Evolutionary conservation across 352 stramenopile species (phyloP), one percentile per base, ranked within the genome.

Genomic region (Thalassiosira hispida): DNA sequence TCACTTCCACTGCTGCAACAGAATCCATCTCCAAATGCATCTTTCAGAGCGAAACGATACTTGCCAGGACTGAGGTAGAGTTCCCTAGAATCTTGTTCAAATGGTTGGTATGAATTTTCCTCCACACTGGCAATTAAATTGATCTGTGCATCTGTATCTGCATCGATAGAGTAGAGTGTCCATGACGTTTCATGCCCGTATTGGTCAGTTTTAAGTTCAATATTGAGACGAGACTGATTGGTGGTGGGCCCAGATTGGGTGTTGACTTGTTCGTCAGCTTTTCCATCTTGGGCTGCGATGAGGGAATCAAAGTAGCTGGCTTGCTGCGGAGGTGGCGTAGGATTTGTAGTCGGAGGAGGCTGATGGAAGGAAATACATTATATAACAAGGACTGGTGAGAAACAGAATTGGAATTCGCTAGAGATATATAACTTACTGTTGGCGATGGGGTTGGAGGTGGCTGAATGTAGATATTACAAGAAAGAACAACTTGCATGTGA

Each of bases 21-120:
- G 40, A 71, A 60, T 38, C 62, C 62, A 51, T 71, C 62, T 14
- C 62, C 62, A 16, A 52, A 60, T 4, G 31, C 22, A 71, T 71
- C 62, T 47, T 60, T 59, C 4, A 71, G 27, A 12, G 47, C 52
- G 31, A 71, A 61, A 16, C 33, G 44, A 38, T 61, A 59, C 7
- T 56, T 71, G 18, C 47, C 47, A 33, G 33, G 18, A 47, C 14
- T 22, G 9, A 71, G 16, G 56, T 25, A 31, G 3, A 71, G 8
- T 40, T 49, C 33, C 14, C 51, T 47, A 0, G 35, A 42, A 61
- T 61, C 46, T 33, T 51, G 16, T 20, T 56, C 46, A 20, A 23
- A 52, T 5, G 23, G 14, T 61, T 46, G 18, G 23, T 71, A 71
- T 23, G 46, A 47, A 60, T 47, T 47, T 20, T 22, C 33, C n/a